A percentile compares a stretch with the other conserved stretches of the same genome.
phyloP scores from a whole-genome alignment of 2,329 filamentous ascomycete species.

The Pseudogymnoascus sp. region DNA sequence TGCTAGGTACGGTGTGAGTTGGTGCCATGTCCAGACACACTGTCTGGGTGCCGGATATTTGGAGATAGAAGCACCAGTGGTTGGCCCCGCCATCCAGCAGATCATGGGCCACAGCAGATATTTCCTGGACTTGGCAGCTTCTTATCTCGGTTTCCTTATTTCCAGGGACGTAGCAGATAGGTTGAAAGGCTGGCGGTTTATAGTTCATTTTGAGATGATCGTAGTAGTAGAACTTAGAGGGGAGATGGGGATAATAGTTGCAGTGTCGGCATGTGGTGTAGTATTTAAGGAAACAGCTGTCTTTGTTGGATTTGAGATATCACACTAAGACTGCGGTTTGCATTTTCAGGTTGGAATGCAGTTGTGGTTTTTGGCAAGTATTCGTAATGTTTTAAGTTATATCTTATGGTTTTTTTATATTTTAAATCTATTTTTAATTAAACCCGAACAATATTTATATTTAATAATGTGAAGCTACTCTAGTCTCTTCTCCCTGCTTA shows the following conservation, averaged over 20 bases:
- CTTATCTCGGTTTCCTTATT: neutral
- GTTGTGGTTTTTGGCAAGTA: no score
- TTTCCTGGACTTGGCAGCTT: neutral
- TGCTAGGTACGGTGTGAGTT: neutral
- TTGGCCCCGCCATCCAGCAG: neutral
- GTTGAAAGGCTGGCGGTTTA: neutral
- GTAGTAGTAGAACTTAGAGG: neutral
- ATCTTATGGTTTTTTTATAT: no score
- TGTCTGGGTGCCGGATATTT: neutral
- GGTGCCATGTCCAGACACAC: neutral
- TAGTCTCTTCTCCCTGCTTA: no score
- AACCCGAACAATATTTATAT: no score
- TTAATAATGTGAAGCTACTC: no score
- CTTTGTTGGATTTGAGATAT: neutral
- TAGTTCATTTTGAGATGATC: neutral
- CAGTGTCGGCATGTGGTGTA: neutral
- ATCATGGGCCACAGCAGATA: neutral
- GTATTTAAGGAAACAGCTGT: neutral
- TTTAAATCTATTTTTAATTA: no score
- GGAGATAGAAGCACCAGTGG: neutral
- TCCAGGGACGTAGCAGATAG: neutral
- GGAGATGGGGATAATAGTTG: neutral
- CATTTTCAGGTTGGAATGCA: no score
- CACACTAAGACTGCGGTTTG: neutral
- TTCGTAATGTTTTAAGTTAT: no score